These are phyloP conservation scores for Annulohypoxylon stygium DNA, from an alignment of 495 filamentous ascomycete species.

Conservation along the genomic window DNA sequence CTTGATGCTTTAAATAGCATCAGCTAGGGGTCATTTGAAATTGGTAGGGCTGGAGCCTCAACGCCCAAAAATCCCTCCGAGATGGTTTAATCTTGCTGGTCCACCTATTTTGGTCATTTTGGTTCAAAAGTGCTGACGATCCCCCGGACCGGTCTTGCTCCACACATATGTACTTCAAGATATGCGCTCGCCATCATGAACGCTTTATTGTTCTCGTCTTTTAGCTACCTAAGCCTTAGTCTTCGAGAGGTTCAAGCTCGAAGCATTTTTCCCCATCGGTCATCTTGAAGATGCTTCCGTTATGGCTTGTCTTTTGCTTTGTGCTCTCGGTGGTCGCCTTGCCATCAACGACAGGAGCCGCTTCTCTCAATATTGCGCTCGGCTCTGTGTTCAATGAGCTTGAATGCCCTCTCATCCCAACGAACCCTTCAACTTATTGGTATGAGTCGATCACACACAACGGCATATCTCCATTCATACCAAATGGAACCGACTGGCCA, in stretches of 20 bases:
- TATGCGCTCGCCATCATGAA: neutral
- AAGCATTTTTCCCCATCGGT: neutral
- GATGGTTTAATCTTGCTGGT: conserved; percentile 2
- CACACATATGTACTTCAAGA: neutral
- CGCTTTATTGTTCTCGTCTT: neutral
- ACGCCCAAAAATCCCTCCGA: neutral
- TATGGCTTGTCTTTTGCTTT: neutral
- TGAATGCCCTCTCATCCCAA: neutral
- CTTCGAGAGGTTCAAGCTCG: neutral
- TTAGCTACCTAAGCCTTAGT: neutral
- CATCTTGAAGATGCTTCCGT: conserved; percentile 1
- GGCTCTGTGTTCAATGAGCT: neutral
- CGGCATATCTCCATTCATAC: conserved; percentile 11
- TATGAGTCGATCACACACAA: conserved; percentile 7
- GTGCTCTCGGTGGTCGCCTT: conserved; percentile 1
- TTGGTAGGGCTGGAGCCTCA: conserved; percentile 18
- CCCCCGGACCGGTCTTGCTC: neutral
- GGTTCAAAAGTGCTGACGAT: neutral
- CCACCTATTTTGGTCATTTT: conserved; percentile 7
- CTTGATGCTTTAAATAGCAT: conserved; percentile 8
- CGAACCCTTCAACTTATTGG: conserved; percentile 7
- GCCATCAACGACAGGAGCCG: neutral
- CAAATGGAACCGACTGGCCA: conserved; percentile 6
- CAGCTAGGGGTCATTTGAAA: neutral
- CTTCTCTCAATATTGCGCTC: conserved; percentile 2